These are phyloP conservation scores for Angophora floribunda DNA, from an alignment of 345 rosid species.

Conservation along the genomic window DNA sequence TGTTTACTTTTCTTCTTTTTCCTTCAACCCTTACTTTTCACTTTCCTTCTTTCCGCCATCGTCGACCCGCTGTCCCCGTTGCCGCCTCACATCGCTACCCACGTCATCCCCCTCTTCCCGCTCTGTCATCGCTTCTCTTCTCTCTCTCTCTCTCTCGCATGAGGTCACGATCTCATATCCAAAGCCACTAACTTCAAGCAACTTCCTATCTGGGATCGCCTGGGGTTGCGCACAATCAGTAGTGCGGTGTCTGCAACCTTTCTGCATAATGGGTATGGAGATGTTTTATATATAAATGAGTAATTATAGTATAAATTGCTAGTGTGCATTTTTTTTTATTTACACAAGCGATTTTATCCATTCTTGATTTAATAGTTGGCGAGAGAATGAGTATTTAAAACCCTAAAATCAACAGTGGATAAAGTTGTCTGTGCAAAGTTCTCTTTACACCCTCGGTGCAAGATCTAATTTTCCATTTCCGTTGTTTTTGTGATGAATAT, in stretches of 20 bases:
- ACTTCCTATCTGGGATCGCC: background rate
- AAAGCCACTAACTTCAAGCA: background rate
- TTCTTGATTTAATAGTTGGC: background rate
- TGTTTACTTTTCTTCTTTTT: background rate
- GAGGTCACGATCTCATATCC: background rate
- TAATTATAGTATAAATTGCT: background rate
- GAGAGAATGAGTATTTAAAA: background rate
- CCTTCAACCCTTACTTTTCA: background rate
- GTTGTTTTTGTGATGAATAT: background rate
- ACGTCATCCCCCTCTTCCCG: background rate
- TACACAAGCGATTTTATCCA: background rate
- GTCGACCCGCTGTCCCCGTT: background rate
- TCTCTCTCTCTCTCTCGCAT: background rate
- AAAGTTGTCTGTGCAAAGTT: background rate
- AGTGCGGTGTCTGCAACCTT: background rate
- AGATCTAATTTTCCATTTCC: background rate
- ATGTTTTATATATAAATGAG: background rate
- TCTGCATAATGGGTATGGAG: background rate
- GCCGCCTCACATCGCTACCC: background rate
- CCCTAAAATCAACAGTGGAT: background rate
- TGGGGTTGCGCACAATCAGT: background rate
- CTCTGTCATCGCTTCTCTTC: background rate
- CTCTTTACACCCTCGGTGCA: background rate
- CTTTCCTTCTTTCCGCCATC: background rate
- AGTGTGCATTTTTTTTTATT: background rate